phyloP scores from a whole-genome alignment of 345 rosid species.

The Eucalyptus brandiana region DNA sequence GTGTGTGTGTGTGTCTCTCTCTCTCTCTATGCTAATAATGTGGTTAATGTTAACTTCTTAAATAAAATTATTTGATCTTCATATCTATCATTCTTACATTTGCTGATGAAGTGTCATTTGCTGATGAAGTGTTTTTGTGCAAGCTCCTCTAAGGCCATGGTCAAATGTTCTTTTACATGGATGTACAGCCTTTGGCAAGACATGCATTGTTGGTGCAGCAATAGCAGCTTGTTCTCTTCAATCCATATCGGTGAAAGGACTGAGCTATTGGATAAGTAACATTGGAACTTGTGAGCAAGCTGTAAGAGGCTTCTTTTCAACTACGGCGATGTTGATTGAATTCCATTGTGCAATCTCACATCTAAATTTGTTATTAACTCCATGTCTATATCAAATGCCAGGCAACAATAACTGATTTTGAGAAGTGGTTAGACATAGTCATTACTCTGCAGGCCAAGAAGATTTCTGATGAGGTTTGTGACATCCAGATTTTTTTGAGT shows the following conservation, averaged over 20 bases:
- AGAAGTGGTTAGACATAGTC: too few species aligned
- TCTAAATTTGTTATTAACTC: too few species aligned
- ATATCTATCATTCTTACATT: not conserved
- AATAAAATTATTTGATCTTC: not conserved
- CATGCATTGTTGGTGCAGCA: slow-evolving; percentile 33
- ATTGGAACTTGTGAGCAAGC: slow-evolving; percentile 97
- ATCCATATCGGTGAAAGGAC: slow-evolving; percentile 76
- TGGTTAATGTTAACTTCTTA: not conserved
- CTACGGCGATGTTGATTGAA: too few species aligned
- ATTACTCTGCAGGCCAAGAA: too few species aligned
- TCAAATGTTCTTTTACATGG: slow-evolving; percentile 80
- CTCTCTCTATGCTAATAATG: not conserved
- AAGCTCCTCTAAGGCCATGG: not conserved
- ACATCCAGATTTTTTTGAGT: too few species aligned
- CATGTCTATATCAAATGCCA: too few species aligned
- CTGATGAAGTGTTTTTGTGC: not conserved
- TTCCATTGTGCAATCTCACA: too few species aligned
- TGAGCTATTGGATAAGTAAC: slow-evolving; percentile 81
- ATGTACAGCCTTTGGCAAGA: slow-evolving; percentile 91
- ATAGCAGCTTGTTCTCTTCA: too few species aligned
- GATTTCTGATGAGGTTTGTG: too few species aligned
- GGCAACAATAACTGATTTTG: too few species aligned
- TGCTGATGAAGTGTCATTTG: not conserved
- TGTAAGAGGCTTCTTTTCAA: slow-evolving; percentile 23
- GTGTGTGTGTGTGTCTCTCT: too few species aligned